Percentiles rank a stretch among this genome's conserved stretches.
Conservation (phyloP, 2,329 filamentous ascomycete genomes). For the Exophiala dermatitidis region DNA sequence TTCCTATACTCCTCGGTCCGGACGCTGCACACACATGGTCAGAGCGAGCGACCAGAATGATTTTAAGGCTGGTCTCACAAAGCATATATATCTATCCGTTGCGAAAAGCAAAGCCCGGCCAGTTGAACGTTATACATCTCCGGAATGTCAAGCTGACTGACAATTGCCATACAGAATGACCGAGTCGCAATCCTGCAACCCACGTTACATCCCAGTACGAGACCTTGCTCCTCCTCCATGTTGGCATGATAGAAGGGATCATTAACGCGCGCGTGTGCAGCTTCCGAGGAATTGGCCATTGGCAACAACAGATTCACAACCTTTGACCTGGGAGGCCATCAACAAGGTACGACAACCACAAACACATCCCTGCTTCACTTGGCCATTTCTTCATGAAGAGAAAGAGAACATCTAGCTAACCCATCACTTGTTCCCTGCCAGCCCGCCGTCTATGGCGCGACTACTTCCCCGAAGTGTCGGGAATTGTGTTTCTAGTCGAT, state of each 20-base stretch:
- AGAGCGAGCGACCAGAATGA: too few species aligned
- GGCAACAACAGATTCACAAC: conserved; percentile 92
- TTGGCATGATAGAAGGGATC: neutral
- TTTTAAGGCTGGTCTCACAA: neutral
- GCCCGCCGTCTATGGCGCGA: conserved; percentile 93
- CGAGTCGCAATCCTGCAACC: conserved; percentile 85
- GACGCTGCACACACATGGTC: too few species aligned
- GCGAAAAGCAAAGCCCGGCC: too few species aligned
- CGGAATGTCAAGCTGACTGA: too few species aligned
- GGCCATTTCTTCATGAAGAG: too few species aligned
- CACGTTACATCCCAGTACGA: conserved; percentile 80
- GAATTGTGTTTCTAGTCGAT: conserved; percentile 96
- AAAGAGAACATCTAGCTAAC: neutral
- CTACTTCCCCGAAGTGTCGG: conserved; percentile 93
- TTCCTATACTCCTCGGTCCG: too few species aligned
- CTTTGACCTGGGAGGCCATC: conserved; percentile 87
- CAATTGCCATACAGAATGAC: conserved; percentile 59
- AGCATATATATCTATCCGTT: too few species aligned
- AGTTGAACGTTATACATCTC: too few species aligned
- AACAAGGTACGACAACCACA: conserved; percentile 60
- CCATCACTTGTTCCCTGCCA: conserved; percentile 32
- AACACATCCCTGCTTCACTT: conserved; percentile 4
- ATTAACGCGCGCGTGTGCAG: conserved; percentile 37
- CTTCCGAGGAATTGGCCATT: conserved; percentile 85
- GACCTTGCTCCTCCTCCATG: conserved; percentile 22